Evolutionary conservation across 208 protist species (phyloP), one percentile per base, ranked within the genome.

Genomic region (Perkinsela sp.): DNA sequence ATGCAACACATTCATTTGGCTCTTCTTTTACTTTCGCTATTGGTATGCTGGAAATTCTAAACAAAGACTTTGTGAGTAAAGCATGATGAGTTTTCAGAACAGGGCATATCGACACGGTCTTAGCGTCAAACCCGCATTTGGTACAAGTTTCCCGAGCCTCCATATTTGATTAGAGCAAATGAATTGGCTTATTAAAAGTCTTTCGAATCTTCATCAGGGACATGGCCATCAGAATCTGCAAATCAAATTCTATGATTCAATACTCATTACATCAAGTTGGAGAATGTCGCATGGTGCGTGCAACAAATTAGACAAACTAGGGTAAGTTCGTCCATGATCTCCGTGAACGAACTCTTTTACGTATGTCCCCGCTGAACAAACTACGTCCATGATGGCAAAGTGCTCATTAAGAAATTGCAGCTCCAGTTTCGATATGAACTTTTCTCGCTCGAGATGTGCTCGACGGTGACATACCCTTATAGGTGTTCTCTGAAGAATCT

Each of bases 271-370:
- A 75, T 97, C 94, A n/a, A 97, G 78, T 76, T 96, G 92, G 1
- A 97, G 72, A 30, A 97, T 95, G 71, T 91, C 85, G 30, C 79
- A 82, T 6, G 78, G 72, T 30, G 75, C 75, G 65, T 78, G 74
- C 28, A 97, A 76, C 68, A 96, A 68, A 29, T 70, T 73, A 22
- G 83, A 84, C 15, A 96, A 67, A 69, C 79, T 80, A 28, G 93
- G 93, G 2, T 66, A 70, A 1, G 93, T 97, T 48, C 93, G 79
- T 16, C 92, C 93, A 71, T 93, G 80, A 72, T 98, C 95, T 28
- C 93, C 90, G 72, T 97, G 89, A 28, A 96, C 90, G 81, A 98
- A 98, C 80, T 98, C 93, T 77, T 98, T 98, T 68, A 98, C 88
- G 76, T 98, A 98, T 1, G 93, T 96, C 13, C 94, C 94, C 0